Percentiles rank a stretch among this genome's conserved stretches.
Evolutionary conservation across 495 filamentous ascomycete genomes (phyloP).

Genomic region (Podospora sp.): DNA sequence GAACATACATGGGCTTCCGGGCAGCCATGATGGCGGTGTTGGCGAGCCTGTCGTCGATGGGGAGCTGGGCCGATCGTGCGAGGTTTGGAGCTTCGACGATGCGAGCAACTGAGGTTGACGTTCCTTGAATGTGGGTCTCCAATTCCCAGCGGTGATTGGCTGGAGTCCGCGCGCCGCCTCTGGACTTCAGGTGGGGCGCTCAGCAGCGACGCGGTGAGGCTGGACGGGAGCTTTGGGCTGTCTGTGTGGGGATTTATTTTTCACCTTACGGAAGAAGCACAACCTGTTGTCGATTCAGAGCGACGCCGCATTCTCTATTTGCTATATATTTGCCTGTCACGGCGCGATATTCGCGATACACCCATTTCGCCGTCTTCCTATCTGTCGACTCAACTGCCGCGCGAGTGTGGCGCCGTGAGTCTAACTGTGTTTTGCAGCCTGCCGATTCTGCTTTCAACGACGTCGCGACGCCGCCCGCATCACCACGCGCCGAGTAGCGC

Average conservation of each 20-base stretch:
- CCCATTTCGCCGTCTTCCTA: background rate
- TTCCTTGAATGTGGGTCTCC: constrained; percentile 29
- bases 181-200: constrained; percentile 7
- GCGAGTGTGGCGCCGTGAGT: background rate
- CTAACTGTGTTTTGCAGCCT: background rate
- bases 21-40: constrained; percentile 49
- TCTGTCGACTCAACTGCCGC: background rate
- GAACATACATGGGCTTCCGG: constrained; percentile 53
- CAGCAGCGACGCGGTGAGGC: constrained; percentile 23
- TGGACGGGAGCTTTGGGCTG: constrained; percentile 19
- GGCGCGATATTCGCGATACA: background rate
- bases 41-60: constrained; percentile 31
- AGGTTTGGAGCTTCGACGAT: constrained; percentile 36
- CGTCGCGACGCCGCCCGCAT: background rate
- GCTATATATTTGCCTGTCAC: background rate
- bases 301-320: background rate
- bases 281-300: background rate
- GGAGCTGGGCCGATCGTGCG: constrained; percentile 26
- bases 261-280: constrained; percentile 7
- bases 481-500: background rate
- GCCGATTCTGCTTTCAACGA: background rate
- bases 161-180: constrained; percentile 11
- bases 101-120: constrained; percentile 32
- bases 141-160: constrained; percentile 29
- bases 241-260: constrained; percentile 23